Conservation (phyloP, 495 filamentous ascomycete species). For the Podospora anserina region DNA sequence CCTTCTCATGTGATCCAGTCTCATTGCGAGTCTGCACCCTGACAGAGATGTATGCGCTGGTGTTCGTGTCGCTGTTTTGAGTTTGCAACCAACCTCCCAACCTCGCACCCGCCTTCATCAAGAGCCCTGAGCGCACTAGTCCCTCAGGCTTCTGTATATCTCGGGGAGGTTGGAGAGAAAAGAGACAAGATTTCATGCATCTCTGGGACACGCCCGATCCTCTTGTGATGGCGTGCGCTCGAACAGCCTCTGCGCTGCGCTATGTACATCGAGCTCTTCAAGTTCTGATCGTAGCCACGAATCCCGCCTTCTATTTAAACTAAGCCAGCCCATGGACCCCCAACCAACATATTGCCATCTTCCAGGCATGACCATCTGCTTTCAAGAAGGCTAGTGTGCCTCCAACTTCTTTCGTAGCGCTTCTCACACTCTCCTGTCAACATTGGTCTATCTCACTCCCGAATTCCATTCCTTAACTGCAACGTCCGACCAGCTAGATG, state of each 20-base stretch:
- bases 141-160: background rate
- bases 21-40: background rate
- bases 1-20: background rate
- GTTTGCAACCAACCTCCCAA: background rate
- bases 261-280: background rate
- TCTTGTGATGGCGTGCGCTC: background rate
- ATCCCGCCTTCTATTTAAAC: background rate
- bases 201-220: too few species aligned
- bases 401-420: background rate
- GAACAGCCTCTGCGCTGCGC: background rate
- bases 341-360: background rate
- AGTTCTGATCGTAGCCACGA: background rate
- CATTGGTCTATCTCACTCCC: background rate
- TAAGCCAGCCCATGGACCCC: background rate
- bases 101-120: background rate
- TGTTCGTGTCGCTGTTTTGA: background rate
- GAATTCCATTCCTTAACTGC: background rate
- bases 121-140: background rate
- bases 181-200: too few species aligned
- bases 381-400: background rate
- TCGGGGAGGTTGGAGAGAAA: background rate
- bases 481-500: background rate
- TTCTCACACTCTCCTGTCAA: background rate
- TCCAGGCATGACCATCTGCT: background rate
- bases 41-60: background rate